These are phyloP conservation scores for Podochytrium sp. DNA, from an alignment of 192 early-diverging fungal genomes.

Conservation along the genomic window DNA sequence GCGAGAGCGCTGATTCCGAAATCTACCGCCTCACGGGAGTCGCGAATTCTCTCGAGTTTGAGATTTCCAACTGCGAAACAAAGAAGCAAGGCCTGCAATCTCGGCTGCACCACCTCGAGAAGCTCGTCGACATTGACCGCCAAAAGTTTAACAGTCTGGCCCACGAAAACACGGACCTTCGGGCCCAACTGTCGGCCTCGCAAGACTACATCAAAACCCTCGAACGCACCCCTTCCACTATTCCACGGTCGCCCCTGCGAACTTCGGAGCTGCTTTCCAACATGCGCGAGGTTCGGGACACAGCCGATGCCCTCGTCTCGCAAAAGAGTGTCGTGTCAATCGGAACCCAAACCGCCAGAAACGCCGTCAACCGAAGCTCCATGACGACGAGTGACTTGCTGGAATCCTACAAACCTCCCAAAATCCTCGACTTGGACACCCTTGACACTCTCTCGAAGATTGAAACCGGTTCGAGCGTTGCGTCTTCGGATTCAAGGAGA, in stretches of 20 bases:
- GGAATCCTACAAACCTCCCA: neutral
- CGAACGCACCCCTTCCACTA: neutral
- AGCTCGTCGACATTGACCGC: neutral
- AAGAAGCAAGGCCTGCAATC: neutral
- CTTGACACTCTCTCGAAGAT: neutral
- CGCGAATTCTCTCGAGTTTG: neutral
- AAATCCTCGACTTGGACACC: neutral
- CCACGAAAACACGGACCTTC: neutral
- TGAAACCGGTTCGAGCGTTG: no score
- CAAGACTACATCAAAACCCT: constrained; percentile 1
- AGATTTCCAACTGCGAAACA: neutral
- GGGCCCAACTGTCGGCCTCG: neutral
- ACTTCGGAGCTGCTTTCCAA: neutral
- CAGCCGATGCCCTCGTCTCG: neutral
- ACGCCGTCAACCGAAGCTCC: neutral
- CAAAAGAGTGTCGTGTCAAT: neutral
- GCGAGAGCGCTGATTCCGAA: neutral
- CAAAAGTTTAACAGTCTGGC: neutral
- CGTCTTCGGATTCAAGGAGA: neutral
- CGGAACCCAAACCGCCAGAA: neutral
- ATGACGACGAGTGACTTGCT: constrained; percentile 7
- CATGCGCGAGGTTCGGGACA: neutral
- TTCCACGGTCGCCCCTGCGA: neutral
- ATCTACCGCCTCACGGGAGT: neutral
- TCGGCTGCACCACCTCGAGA: neutral